Percentiles rank a stretch among this genome's conserved stretches.
These are phyloP conservation scores for Lichtheimia ornata DNA, from an alignment of 371 early-diverging fungal genomes.

Conservation along the genomic window DNA sequence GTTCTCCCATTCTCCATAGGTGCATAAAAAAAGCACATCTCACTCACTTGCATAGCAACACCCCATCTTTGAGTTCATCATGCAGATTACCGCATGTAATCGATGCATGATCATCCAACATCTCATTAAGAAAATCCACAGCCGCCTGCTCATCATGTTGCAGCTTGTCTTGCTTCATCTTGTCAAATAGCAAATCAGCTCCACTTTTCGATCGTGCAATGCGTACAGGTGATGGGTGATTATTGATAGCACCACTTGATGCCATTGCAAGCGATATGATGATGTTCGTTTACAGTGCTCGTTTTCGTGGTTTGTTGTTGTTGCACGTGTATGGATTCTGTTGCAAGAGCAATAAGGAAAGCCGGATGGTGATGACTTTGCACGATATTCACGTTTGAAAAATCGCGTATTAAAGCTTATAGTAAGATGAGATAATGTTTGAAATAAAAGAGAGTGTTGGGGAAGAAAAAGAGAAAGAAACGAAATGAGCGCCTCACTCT, in stretches of 20 bases:
- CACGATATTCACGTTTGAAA: too few species aligned
- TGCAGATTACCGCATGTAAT: slow-evolving; percentile 50
- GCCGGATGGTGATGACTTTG: too few species aligned
- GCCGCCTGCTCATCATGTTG: slow-evolving; percentile 34
- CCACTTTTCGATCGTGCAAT: slow-evolving; percentile 39
- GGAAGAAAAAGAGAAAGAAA: slow-evolving; percentile 3
- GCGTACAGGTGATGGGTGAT: slow-evolving; percentile 1
- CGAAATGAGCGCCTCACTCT: background rate
- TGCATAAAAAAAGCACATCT: background rate
- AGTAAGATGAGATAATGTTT: too few species aligned
- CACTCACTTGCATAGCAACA: slow-evolving; percentile 51
- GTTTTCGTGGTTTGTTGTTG: too few species aligned
- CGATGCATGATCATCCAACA: slow-evolving; percentile 15
- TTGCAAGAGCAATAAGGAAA: too few species aligned
- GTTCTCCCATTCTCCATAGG: background rate
- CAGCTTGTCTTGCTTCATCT: slow-evolving; percentile 35
- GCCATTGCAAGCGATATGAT: too few species aligned
- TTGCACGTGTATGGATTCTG: too few species aligned
- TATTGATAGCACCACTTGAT: too few species aligned
- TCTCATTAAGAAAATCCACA: slow-evolving; percentile 33
- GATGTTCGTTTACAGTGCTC: too few species aligned
- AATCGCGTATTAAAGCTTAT: too few species aligned
- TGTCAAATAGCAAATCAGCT: slow-evolving; percentile 29
- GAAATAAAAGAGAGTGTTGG: background rate
- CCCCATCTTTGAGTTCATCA: slow-evolving; percentile 43